Evolutionary conservation across 2,329 filamentous ascomycete species (phyloP).

Genomic region (Aureobasidium sp.): DNA sequence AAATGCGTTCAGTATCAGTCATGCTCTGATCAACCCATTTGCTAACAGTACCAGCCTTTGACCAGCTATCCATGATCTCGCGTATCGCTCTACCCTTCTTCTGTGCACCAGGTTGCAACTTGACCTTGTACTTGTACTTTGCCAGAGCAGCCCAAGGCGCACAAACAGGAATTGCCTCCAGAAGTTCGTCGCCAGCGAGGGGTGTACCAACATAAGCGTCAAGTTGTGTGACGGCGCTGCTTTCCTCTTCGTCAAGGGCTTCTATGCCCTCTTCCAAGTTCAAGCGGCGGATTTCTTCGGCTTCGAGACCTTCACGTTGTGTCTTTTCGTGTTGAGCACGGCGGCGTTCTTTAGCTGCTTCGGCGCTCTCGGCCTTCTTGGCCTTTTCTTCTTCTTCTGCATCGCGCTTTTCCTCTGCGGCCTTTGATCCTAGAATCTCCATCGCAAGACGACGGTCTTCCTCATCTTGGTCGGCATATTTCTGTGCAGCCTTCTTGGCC

Average conservation of each 20-base stretch:
- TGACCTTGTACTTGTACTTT: conserved; percentile 86
- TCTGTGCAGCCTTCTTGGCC: conserved; percentile 76
- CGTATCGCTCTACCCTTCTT: conserved; percentile 95
- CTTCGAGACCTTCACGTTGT: conserved; percentile 65
- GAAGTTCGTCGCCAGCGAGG: conserved; percentile 71
- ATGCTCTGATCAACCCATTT: conserved; percentile 37
- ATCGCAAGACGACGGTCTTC: conserved; percentile 82
- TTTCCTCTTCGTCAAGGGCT: conserved; percentile 25
- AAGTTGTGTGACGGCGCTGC: conserved; percentile 44
- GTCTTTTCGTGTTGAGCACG: conserved; percentile 71
- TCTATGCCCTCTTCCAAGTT: conserved; percentile 50
- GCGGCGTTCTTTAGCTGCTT: conserved; percentile 64
- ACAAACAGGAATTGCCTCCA: conserved; percentile 55
- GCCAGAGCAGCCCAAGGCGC: conserved; percentile 55
- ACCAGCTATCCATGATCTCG: conserved; percentile 80
- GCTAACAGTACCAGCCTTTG: conserved; percentile 49
- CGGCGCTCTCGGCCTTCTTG: conserved; percentile 55
- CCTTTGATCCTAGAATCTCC: conserved; percentile 70
- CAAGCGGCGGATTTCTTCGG: conserved; percentile 58
- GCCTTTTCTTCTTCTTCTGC: conserved; percentile 51
- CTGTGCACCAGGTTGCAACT: conserved; percentile 77
- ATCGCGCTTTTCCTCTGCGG: conserved; percentile 58
- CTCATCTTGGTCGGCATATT: conserved; percentile 91
- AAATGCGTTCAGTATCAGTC: conserved; percentile 61
- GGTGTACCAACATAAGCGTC: conserved; percentile 74